A percentile compares a stretch with the other conserved stretches of the same genome.
phyloP scores from a whole-genome alignment of 2,329 filamentous ascomycete species.

The Fusarium sambucinum region DNA sequence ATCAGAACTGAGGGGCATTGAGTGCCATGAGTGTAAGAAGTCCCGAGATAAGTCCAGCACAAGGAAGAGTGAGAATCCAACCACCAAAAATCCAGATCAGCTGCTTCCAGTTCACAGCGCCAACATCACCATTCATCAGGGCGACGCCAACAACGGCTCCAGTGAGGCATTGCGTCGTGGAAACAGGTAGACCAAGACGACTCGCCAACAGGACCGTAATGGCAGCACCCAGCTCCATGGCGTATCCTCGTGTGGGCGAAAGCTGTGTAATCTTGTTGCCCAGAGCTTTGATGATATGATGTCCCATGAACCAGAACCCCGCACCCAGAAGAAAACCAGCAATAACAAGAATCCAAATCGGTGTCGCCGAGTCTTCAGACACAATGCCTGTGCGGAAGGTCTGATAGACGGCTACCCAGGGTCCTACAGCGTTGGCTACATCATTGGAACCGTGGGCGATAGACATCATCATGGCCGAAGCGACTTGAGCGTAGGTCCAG shows the following conservation, averaged over 20 bases:
- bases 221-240: not conserved
- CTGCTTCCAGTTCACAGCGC: not conserved
- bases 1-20: not conserved
- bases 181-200: not conserved
- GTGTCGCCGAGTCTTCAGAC: not conserved
- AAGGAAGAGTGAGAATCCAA: not conserved
- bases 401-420: not conserved
- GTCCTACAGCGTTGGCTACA: not conserved
- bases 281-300: not conserved
- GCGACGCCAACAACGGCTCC: not conserved
- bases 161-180: not conserved
- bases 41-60: not conserved
- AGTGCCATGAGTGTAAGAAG: not conserved
- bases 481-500: not conserved
- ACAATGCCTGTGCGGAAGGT: not conserved
- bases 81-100: not conserved
- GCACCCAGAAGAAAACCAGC: not conserved
- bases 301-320: not conserved
- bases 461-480: constrained; percentile 1
- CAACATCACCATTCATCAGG: not conserved
- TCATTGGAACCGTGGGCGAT: not conserved
- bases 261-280: constrained; percentile 1
- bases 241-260: not conserved
- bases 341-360: not conserved
- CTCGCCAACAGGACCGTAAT: not conserved